These are phyloP conservation scores for Neostapfia colusana DNA, from an alignment of 176 grass and related monocot species.

Conservation along the genomic window DNA sequence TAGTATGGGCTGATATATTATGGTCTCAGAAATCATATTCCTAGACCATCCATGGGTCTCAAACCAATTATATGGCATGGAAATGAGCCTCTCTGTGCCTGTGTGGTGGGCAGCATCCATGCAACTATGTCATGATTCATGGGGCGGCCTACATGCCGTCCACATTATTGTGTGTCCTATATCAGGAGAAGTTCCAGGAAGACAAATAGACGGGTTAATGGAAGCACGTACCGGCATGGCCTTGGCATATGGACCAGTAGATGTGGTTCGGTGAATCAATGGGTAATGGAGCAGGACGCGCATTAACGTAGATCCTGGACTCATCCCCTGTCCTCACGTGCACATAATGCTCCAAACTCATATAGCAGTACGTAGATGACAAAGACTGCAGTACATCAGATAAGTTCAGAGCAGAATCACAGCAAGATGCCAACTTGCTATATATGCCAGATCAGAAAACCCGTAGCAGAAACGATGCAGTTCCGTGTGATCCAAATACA, in stretches of 20 bases:
- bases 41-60: neutral
- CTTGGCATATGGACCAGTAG: slow-evolving; percentile 15
- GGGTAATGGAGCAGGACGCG: slow-evolving; percentile 1
- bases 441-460: neutral
- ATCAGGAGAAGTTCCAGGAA: neutral
- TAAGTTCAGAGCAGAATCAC: neutral
- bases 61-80: neutral
- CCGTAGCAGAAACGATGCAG: neutral
- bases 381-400: neutral
- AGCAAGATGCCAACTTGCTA: neutral
- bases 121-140: neutral
- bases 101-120: neutral
- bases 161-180: slow-evolving; percentile 32
- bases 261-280: slow-evolving; percentile 34
- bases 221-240: slow-evolving; percentile 4
- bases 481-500: slow-evolving; percentile 2
- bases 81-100: neutral
- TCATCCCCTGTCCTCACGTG: slow-evolving; percentile 24
- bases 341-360: slow-evolving; percentile 17
- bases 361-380: neutral
- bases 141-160: neutral
- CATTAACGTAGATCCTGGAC: slow-evolving; percentile 7
- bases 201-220: neutral
- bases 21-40: neutral
- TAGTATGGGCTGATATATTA: neutral